Conservation (phyloP, 371 early-diverging fungal genomes). For the Funneliformis caledonium region DNA sequence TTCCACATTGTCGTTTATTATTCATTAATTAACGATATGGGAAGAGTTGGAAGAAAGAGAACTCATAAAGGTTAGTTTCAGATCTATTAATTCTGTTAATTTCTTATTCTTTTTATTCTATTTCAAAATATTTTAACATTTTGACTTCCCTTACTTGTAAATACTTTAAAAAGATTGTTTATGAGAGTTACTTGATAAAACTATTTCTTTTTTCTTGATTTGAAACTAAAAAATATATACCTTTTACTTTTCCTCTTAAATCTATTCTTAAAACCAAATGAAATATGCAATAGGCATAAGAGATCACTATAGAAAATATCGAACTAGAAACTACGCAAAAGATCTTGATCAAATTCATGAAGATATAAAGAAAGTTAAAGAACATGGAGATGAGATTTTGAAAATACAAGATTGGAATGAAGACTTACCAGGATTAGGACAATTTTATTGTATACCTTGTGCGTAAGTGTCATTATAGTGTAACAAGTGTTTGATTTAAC, state of each 20-base stretch:
- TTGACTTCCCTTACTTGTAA: no score
- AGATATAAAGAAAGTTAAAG: constrained; percentile 65
- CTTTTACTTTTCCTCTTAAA: background rate
- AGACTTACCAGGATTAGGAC: constrained; percentile 86
- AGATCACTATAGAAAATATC: constrained; percentile 59
- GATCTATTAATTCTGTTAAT: background rate
- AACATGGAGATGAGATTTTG: constrained; percentile 53
- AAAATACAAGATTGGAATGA: constrained; percentile 63
- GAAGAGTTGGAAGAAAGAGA: constrained; percentile 20
- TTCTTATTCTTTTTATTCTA: background rate
- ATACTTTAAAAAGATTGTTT: background rate
- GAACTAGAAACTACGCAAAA: constrained; percentile 68
- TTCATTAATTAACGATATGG: background rate
- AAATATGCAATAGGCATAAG: constrained; percentile 66
- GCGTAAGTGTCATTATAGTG: constrained; percentile 48
- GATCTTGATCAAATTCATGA: constrained; percentile 91
- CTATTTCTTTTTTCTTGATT: no score
- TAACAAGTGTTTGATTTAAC: background rate
- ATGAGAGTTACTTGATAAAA: background rate
- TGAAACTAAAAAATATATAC: background rate
- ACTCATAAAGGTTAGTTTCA: constrained; percentile 28
- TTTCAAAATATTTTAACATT: background rate
- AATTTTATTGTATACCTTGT: constrained; percentile 86
- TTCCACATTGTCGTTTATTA: background rate
- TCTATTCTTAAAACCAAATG: constrained; percentile 47